A percentile compares a stretch with the other conserved stretches of the same genome.
Conservation (phyloP, 306 rosid genomes). For the Macrotyloma uniflorum region DNA sequence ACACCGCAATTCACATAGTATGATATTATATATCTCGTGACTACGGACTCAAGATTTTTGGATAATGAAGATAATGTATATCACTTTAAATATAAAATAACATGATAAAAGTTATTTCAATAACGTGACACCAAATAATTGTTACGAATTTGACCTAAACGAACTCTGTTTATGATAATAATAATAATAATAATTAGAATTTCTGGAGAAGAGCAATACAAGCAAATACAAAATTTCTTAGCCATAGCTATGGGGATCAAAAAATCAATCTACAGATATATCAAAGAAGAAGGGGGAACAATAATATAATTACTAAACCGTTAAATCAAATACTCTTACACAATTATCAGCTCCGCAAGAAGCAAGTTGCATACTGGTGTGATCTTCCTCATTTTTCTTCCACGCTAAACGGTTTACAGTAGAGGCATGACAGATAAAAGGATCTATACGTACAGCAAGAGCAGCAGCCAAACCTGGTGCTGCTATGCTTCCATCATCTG, state of each 20-base stretch:
- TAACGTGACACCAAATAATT: background rate
- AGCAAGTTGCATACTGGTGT: constrained; percentile 66
- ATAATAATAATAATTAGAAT: constrained; percentile 4
- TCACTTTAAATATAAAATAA: background rate
- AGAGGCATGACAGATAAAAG: constrained; percentile 78
- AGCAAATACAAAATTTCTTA: constrained; percentile 3
- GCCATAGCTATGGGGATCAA: background rate
- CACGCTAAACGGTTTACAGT: constrained; percentile 77
- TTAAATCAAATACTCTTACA: constrained; percentile 79
- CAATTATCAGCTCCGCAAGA: constrained; percentile 94
- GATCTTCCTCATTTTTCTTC: constrained; percentile 59
- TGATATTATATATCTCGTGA: background rate
- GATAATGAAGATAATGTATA: background rate
- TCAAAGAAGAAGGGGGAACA: background rate
- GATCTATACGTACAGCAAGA: constrained; percentile 47
- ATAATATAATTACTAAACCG: constrained; percentile 33
- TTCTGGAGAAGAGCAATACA: constrained; percentile 21
- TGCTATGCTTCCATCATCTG: constrained; percentile 39
- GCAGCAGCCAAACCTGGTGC: constrained; percentile 48
- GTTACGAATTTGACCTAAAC: background rate
- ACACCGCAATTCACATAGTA: background rate
- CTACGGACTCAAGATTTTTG: background rate
- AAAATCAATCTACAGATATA: constrained; percentile 28
- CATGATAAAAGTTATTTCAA: background rate
- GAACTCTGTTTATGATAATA: background rate